phyloP scores from a whole-genome alignment of 169 alveolate species.

The Perkinsus marinus region DNA sequence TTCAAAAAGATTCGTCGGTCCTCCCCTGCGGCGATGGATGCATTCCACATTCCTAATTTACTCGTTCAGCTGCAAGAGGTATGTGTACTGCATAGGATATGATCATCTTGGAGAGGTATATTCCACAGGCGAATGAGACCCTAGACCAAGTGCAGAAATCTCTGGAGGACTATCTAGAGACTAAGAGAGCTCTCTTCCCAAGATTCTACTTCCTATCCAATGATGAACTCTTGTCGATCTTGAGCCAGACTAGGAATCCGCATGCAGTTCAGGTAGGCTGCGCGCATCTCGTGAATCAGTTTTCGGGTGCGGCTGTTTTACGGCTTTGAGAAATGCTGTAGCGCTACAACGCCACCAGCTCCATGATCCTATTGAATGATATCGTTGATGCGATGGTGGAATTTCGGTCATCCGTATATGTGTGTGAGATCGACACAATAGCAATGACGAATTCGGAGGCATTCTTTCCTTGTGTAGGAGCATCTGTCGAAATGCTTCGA shows the following conservation, averaged over 20 bases:
- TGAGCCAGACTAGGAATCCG: conserved; percentile 75
- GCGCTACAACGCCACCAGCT: too few species aligned
- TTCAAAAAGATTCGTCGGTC: conserved; percentile 47
- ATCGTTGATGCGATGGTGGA: too few species aligned
- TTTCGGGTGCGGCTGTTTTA: too few species aligned
- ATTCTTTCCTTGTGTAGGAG: conserved; percentile 43
- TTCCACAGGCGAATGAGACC: conserved; percentile 33
- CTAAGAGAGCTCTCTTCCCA: conserved; percentile 77
- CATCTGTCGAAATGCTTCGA: conserved; percentile 73
- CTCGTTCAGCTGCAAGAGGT: not conserved
- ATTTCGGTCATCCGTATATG: too few species aligned
- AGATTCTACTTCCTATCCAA: conserved; percentile 81
- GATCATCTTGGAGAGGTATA: conserved; percentile 15
- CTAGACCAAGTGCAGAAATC: conserved; percentile 72
- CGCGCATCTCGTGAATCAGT: conserved; percentile 6
- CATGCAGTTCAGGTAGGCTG: conserved; percentile 20
- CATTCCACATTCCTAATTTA: not conserved
- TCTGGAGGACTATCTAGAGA: conserved; percentile 72
- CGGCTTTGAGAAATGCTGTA: too few species aligned
- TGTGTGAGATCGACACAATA: too few species aligned
- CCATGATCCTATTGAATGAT: too few species aligned
- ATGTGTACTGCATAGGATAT: not conserved
- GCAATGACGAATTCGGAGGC: too few species aligned
- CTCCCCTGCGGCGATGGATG: not conserved
- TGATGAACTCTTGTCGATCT: conserved; percentile 68